Percentiles rank a stretch among this genome's conserved stretches.
Conservation (phyloP, 352 stramenopile species). For the Thraustochytrium sp. region DNA sequence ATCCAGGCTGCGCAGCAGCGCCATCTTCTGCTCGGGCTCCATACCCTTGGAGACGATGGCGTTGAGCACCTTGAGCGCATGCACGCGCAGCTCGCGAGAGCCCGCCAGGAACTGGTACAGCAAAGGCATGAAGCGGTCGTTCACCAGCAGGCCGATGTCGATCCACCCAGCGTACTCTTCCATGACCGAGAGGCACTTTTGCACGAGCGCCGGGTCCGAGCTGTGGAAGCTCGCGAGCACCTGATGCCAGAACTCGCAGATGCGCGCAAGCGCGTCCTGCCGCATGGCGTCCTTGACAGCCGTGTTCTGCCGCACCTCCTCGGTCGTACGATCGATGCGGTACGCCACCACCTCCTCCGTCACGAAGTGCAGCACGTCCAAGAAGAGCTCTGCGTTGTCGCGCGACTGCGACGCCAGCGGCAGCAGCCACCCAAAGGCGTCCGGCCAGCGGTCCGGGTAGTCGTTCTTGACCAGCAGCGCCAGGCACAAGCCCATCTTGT, state of each 20-base stretch:
- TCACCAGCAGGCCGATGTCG: conserved; percentile 70
- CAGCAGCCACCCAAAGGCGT: conserved; percentile 15
- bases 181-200: conserved; percentile 64
- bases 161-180: conserved; percentile 77
- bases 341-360: conserved; percentile 8
- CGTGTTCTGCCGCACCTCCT: conserved; percentile 65
- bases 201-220: conserved; percentile 64
- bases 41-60: conserved; percentile 77
- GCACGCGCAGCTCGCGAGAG: conserved; percentile 52
- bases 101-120: conserved; percentile 63
- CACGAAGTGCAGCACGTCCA: background rate
- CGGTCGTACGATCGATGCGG: conserved; percentile 53
- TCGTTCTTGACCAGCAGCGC: conserved; percentile 14
- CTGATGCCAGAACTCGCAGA: conserved; percentile 74
- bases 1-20: conserved; percentile 64
- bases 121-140: conserved; percentile 68
- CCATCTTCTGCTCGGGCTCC: conserved; percentile 69
- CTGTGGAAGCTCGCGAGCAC: conserved; percentile 66
- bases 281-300: conserved; percentile 77
- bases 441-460: conserved; percentile 17
- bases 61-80: conserved; percentile 70
- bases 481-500: background rate
- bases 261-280: conserved; percentile 58
- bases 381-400: conserved; percentile 7
- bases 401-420: background rate